These are phyloP conservation scores for Alectoria sarmentosa DNA, from an alignment of 495 filamentous ascomycete genomes.

Conservation along the genomic window DNA sequence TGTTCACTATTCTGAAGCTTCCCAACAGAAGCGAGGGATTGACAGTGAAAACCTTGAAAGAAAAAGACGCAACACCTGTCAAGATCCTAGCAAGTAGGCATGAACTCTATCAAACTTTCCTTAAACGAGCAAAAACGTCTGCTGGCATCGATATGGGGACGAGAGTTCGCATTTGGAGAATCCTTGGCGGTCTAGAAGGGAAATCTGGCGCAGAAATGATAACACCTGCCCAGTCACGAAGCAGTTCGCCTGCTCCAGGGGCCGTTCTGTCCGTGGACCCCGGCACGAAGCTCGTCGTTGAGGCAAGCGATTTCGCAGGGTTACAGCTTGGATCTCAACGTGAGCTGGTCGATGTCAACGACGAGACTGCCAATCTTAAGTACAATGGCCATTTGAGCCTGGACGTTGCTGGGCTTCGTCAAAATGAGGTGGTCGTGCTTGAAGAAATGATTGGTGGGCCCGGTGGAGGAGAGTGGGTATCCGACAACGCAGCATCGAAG, in stretches of 20 bases:
- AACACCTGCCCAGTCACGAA: conserved; percentile 53
- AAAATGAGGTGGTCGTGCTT: conserved; percentile 63
- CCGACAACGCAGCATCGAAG: conserved; percentile 38
- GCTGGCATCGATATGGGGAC: conserved; percentile 55
- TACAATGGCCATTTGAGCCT: conserved; percentile 68
- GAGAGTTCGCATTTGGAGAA: conserved; percentile 75
- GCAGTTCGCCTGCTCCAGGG: conserved; percentile 43
- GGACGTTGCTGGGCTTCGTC: conserved; percentile 54
- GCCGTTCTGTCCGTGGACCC: conserved; percentile 40
- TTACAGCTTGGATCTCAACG: conserved; percentile 62
- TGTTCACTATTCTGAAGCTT: conserved; percentile 81
- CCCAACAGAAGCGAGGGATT: conserved; percentile 46
- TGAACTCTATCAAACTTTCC: conserved; percentile 60
- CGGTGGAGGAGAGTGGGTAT: conserved; percentile 55
- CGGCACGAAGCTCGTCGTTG: conserved; percentile 62
- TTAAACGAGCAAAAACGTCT: conserved; percentile 62
- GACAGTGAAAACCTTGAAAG: conserved; percentile 48
- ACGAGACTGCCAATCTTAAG: conserved; percentile 66
- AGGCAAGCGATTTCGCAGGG: conserved; percentile 60
- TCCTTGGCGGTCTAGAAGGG: conserved; percentile 44
- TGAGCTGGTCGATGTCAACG: conserved; percentile 59
- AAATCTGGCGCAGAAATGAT: conserved; percentile 41
- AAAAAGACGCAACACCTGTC: conserved; percentile 49
- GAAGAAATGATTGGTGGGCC: conserved; percentile 61
- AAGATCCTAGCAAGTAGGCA: conserved; percentile 62